phyloP scores from a whole-genome alignment of 2,329 filamentous ascomycete genomes.

The Shiraia bambusicola region DNA sequence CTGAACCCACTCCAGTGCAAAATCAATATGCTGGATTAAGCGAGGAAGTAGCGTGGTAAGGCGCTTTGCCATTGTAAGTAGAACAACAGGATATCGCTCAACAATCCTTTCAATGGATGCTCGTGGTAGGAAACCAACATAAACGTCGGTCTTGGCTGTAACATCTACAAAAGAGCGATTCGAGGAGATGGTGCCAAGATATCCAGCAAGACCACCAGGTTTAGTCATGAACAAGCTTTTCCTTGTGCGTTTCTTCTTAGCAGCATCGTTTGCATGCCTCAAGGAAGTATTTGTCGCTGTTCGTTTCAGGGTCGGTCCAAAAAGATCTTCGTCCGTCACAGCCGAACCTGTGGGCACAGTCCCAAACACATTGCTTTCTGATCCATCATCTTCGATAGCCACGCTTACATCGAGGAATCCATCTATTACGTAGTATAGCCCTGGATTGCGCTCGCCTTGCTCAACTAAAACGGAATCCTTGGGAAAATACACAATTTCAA shows the following conservation, averaged over 20 bases:
- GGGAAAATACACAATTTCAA: constrained; percentile 97
- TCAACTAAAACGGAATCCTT: constrained; percentile 93
- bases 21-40: constrained; percentile 93
- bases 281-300: constrained; percentile 26
- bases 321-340: constrained; percentile 41
- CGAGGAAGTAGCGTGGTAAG: constrained; percentile 86
- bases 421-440: constrained; percentile 95
- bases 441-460: constrained; percentile 94
- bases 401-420: constrained; percentile 94
- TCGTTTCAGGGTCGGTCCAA: constrained; percentile 31
- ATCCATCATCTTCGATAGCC: constrained; percentile 65
- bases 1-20: constrained; percentile 97
- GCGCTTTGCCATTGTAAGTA: constrained; percentile 94
- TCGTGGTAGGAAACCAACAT: constrained; percentile 90
- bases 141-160: constrained; percentile 95
- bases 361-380: constrained; percentile 48
- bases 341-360: constrained; percentile 40
- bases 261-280: constrained; percentile 31
- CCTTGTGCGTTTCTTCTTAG: constrained; percentile 56
- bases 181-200: constrained; percentile 90
- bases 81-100: constrained; percentile 85
- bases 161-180: constrained; percentile 97
- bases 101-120: constrained; percentile 86
- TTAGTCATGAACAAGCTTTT: constrained; percentile 87
- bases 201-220: constrained; percentile 89